phyloP scores from a whole-genome alignment of 306 rosid genomes.

The Oemleria cerasiformis region DNA sequence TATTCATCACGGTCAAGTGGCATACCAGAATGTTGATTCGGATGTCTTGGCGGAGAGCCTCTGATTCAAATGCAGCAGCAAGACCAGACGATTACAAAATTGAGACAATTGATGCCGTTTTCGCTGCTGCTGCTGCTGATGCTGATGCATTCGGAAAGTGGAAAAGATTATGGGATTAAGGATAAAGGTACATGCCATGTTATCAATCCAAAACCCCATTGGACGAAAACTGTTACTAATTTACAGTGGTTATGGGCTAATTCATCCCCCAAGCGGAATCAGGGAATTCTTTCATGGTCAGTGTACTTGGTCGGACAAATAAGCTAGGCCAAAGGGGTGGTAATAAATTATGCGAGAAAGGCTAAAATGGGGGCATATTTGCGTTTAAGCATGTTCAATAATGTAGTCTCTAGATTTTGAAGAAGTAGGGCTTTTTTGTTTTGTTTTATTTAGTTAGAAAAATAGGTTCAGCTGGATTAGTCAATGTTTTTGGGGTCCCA shows the following conservation, averaged over 20 bases:
- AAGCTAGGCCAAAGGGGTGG: constrained; percentile 32
- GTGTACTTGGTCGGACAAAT: constrained; percentile 26
- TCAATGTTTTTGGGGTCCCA: constrained; percentile 19
- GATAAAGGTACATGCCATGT: constrained; percentile 7
- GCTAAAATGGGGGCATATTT: constrained; percentile 28
- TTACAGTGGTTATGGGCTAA: constrained; percentile 26
- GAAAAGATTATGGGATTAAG: constrained; percentile 19
- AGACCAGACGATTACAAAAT: constrained; percentile 23
- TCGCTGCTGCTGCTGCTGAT: constrained; percentile 33
- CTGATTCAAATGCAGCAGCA: constrained; percentile 31
- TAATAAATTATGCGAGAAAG: constrained; percentile 35
- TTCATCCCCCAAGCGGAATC: constrained; percentile 34
- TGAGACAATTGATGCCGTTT: neutral
- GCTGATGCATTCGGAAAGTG: constrained; percentile 31
- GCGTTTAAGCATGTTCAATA: constrained; percentile 33
- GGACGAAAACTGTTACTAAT: constrained; percentile 26
- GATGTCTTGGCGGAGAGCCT: constrained; percentile 31
- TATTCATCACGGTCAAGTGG: constrained; percentile 79
- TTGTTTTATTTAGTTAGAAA: constrained; percentile 29
- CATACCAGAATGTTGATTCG: constrained; percentile 49
- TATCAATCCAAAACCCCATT: constrained; percentile 16
- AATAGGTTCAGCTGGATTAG: constrained; percentile 42
- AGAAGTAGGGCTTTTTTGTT: constrained; percentile 9
- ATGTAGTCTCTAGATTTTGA: constrained; percentile 37
- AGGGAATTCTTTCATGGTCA: constrained; percentile 38